Evolutionary conservation across 176 grass and related monocot species (phyloP), one percentile per base, ranked within the genome.

Genomic region (Stipa capillata): DNA sequence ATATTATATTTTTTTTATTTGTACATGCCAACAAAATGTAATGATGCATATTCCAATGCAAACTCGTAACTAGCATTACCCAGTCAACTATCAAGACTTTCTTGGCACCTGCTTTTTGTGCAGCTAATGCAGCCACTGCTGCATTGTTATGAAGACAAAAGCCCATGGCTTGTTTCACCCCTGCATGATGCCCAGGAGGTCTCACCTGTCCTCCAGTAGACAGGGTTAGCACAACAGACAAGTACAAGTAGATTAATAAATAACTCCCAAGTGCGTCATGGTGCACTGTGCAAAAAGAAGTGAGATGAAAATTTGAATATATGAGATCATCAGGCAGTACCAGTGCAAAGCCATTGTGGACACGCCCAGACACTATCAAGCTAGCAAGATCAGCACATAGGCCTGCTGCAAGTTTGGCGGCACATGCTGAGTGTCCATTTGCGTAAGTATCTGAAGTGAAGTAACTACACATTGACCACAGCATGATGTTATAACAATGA

Each of bases 61-160:
- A 86, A 53, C n/a, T 47, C 59, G 33, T 76, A 71, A 12, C 16
- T 78, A 79, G 15, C 34, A 79, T 85, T 98, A 98, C 95, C 95
- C 95, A 98, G 52, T 98, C 95, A 86, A 98, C 92, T 90, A 98
- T 98, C 62, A 98, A 85, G 62, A 98, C 83, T 89, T 94, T 98
- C 80, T 89, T 92, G 71, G 95, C 95, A 77, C 95, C 92, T 45
- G 95, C 95, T 87, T 78, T 91, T 83, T 92, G 86, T 58, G 92
- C 92, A 85, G 95, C 95, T 85, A 94, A 86, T 78, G 92, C 87
- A 64, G 95, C 92, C 77, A 98, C 85, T 74, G 95, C 95, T 69
- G 87, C 92, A 81, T 94, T 98, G 67, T 98, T 98, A 74, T 98
- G 95, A 73, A 98, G 89, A 86, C 95, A 98, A 85, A 98, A 98